A percentile compares a stretch with the other conserved stretches of the same genome.
phyloP scores from a whole-genome alignment of 805 yeast species.

The Kodamaea leandrae region DNA sequence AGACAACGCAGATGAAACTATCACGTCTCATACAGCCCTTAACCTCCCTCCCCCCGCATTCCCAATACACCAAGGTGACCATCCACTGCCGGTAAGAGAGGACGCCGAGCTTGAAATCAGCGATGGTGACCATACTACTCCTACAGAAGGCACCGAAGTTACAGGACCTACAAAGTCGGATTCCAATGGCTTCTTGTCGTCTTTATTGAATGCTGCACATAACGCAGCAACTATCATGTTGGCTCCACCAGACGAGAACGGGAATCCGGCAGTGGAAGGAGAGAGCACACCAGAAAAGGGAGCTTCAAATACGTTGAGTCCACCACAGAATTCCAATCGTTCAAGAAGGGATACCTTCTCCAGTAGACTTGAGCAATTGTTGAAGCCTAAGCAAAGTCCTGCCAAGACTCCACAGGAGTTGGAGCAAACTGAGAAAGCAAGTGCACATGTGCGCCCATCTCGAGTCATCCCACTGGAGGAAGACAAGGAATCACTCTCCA shows the following conservation, averaged over 20 bases:
- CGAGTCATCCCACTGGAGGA: slow-evolving; percentile 3
- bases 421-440: too few relatives aligned
- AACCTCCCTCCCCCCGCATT: background rate
- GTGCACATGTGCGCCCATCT: background rate
- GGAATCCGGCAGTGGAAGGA: background rate
- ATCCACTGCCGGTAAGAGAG: slow-evolving; percentile 10
- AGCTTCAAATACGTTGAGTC: slow-evolving; percentile 4
- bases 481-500: slow-evolving; percentile 1
- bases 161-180: slow-evolving; percentile 11
- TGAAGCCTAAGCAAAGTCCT: slow-evolving; percentile 11
- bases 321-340: slow-evolving; percentile 7
- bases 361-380: slow-evolving; percentile 23
- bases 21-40: background rate
- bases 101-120: slow-evolving; percentile 6
- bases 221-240: slow-evolving; percentile 33
- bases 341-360: slow-evolving; percentile 15
- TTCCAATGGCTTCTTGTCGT: slow-evolving; percentile 39
- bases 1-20: background rate
- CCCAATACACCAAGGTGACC: slow-evolving; percentile 2
- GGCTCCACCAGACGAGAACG: background rate
- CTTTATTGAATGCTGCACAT: slow-evolving; percentile 48
- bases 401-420: background rate
- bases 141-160: too few relatives aligned
- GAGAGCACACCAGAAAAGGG: background rate
- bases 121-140: background rate